A percentile compares a stretch with the other conserved stretches of the same genome.
Conservation (phyloP, 208 protist genomes). For the Trypanosoma lewisi region DNA sequence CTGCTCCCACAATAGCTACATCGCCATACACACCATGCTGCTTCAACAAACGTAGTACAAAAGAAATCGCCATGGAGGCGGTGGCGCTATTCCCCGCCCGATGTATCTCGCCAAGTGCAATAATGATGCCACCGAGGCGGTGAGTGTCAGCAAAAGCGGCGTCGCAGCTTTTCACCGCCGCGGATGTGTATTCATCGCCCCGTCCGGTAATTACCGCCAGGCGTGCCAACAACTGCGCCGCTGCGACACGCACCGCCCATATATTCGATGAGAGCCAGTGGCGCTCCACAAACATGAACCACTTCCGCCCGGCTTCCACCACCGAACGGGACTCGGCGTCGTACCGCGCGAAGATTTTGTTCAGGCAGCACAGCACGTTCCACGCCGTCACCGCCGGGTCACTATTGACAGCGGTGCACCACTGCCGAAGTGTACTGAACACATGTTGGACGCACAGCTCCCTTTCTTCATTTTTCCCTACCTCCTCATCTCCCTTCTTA, state of each 20-base stretch:
- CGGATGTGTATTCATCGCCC: slow-evolving; percentile 22
- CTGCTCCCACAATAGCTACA: slow-evolving; percentile 11
- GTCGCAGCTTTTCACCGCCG: slow-evolving; percentile 25
- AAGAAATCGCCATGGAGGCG: slow-evolving; percentile 47
- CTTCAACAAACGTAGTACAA: slow-evolving; percentile 42
- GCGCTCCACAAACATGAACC: slow-evolving; percentile 11
- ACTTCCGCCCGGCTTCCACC: neutral
- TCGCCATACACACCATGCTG: slow-evolving; percentile 30
- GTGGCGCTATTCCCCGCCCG: slow-evolving; percentile 2
- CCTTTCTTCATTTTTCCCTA: neutral
- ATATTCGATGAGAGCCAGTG: slow-evolving; percentile 28
- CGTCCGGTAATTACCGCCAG: slow-evolving; percentile 22
- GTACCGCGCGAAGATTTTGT: slow-evolving; percentile 4
- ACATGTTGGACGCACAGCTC: slow-evolving; percentile 4
- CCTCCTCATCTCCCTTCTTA: neutral
- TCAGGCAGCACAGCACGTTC: slow-evolving; percentile 23
- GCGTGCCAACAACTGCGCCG: slow-evolving; percentile 21
- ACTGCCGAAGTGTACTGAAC: slow-evolving; percentile 6
- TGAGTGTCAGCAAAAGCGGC: slow-evolving; percentile 6
- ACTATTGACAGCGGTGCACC: neutral
- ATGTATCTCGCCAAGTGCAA: slow-evolving; percentile 35
- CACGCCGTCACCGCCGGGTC: slow-evolving; percentile 13
- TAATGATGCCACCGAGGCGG: slow-evolving; percentile 31
- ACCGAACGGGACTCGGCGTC: neutral
- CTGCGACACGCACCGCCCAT: slow-evolving; percentile 26